Evolutionary conservation across 768 basidiomycete species (phyloP).

Genomic region (Pleurotus pulmonarius): DNA sequence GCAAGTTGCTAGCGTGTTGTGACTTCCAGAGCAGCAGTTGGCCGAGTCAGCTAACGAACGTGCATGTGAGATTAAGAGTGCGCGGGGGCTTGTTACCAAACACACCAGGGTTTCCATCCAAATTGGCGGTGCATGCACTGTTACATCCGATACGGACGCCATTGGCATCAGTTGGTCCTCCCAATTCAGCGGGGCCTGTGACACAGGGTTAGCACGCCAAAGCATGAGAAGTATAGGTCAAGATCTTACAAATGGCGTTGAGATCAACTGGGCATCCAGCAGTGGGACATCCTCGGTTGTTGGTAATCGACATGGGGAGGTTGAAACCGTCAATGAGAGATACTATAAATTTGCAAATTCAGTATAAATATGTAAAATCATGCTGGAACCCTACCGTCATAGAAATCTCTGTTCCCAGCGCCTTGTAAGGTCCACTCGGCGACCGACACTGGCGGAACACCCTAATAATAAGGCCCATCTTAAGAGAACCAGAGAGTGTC

Average conservation of each 20-base stretch:
- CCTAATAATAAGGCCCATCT: slow-evolving; percentile 23
- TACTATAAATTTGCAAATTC: slow-evolving; percentile 28
- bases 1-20: slow-evolving; percentile 30
- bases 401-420: slow-evolving; percentile 44
- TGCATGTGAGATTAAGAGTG: too few relatives aligned
- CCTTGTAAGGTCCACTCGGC: slow-evolving; percentile 64
- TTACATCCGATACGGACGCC: slow-evolving; percentile 52
- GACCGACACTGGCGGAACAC: slow-evolving; percentile 61
- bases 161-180: slow-evolving; percentile 42
- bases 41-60: slow-evolving; percentile 15
- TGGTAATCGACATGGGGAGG: slow-evolving; percentile 54
- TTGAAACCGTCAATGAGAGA: slow-evolving; percentile 68
- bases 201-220: neutral
- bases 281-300: slow-evolving; percentile 48
- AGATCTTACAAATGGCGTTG: slow-evolving; percentile 43
- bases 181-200: slow-evolving; percentile 30
- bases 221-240: too few relatives aligned
- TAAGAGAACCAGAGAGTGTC: neutral
- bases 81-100: neutral
- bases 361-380: neutral
- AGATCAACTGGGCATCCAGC: slow-evolving; percentile 63
- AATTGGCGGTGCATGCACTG: slow-evolving; percentile 42
- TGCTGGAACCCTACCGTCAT: slow-evolving; percentile 43
- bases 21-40: slow-evolving; percentile 31
- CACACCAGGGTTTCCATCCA: slow-evolving; percentile 25